Conservation (phyloP, 371 early-diverging fungal genomes). For the Apophysomyces elegans region DNA sequence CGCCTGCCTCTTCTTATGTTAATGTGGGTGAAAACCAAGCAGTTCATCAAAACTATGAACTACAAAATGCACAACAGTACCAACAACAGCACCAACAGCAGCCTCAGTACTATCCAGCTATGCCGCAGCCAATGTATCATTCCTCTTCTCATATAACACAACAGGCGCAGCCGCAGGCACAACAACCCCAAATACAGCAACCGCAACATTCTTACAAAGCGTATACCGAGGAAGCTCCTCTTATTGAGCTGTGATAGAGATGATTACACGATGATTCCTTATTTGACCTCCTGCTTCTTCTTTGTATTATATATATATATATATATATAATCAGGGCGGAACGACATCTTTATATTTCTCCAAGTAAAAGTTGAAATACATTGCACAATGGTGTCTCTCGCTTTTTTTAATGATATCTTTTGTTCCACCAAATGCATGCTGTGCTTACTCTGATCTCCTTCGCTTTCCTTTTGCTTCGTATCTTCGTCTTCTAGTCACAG, state of each 20-base stretch:
- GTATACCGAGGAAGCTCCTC: slow-evolving; percentile 51
- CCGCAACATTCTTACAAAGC: slow-evolving; percentile 25
- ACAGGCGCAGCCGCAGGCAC: slow-evolving; percentile 7
- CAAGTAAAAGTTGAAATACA: background rate
- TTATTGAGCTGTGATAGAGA: slow-evolving; percentile 56
- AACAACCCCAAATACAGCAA: slow-evolving; percentile 17
- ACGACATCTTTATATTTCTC: background rate
- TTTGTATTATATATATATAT: background rate
- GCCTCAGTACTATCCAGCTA: background rate
- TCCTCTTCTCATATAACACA: slow-evolving; percentile 20
- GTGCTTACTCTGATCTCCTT: slow-evolving; percentile 46
- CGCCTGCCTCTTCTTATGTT: slow-evolving; percentile 19
- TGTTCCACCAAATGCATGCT: background rate
- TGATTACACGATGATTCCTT: background rate
- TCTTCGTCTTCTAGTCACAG: slow-evolving; percentile 35
- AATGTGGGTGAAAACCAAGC: slow-evolving; percentile 16
- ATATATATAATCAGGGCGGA: background rate
- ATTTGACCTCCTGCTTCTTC: background rate
- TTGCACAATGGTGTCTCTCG: no score
- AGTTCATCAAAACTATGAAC: slow-evolving; percentile 8
- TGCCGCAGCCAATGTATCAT: slow-evolving; percentile 13
- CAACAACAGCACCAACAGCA: slow-evolving; percentile 3
- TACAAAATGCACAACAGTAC: slow-evolving; percentile 3
- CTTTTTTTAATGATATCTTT: background rate
- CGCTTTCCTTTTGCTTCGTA: slow-evolving; percentile 55